Base-by-base conservation (phyloP, 345 rosid species). In the Populus nigra region DNA sequence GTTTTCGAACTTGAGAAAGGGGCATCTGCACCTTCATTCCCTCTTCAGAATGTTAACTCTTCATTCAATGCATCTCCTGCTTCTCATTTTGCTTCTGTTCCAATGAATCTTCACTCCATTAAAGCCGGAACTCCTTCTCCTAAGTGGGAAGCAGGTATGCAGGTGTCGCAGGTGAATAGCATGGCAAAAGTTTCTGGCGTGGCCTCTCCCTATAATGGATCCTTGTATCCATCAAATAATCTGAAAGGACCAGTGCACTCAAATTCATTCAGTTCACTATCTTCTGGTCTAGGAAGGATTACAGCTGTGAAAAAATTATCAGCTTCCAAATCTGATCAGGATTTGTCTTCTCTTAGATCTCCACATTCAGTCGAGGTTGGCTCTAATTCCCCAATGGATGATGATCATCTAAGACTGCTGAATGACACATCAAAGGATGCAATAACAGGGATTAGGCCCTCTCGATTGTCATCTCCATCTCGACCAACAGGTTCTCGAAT, bases 1-100 rank as follows among this genome's bases (percentile, higher is more conserved):
- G 92, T 96, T 72, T 96, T 96, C 88, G 94, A 92, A 86, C 89
- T 89, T 75, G 94, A 92, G 80, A 94, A 89, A 80, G 94, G 88
- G 79, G 74, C 86, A 53, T 79, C 91, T 53, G 78, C 85, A 68
- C 83, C 91, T 80, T 69, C 85, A 67, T 85, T 81, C 61, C 73
- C 87, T 71, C 83, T 84, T 75, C 93, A 84, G 75, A 90, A 77
- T 73, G 72, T 82, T 76, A 41, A 90, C 23, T 83, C 90, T 38
- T 83, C 90, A 53, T 81, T 86, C 77, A 84, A 25, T 85, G 68
- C 86, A 63, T 77, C 90, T 70, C 72, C 86, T 79, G 88, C 84
- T 81, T 79, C 92, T 78, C 90, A 88, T 79, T 83, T 88, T 75
- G 89, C 89, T 27, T 79, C 92, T 49, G 66, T 79, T 73, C 85